Percentiles rank a stretch among this genome's conserved stretches.
Evolutionary conservation across 2,329 filamentous ascomycete genomes (phyloP).

Genomic region (Rhinocladiella similis): DNA sequence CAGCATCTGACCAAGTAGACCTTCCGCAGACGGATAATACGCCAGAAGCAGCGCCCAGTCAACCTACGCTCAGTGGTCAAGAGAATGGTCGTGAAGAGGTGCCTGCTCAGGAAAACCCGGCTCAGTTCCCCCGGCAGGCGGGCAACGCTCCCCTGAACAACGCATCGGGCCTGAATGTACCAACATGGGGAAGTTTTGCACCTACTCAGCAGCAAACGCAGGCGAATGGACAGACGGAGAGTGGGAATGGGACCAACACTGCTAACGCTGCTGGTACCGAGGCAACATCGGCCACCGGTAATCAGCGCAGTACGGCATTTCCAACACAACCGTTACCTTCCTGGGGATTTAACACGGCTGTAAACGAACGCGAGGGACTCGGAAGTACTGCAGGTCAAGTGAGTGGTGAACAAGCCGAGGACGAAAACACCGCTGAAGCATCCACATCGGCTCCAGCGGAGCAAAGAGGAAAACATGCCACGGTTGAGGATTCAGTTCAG

Average conservation of each 20-base stretch:
- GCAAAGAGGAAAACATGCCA: constrained; percentile 39
- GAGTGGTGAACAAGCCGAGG: constrained; percentile 3
- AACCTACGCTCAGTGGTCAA: too few species aligned
- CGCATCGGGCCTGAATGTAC: neutral
- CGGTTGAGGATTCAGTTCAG: constrained; percentile 41
- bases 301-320: neutral
- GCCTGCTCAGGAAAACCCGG: neutral
- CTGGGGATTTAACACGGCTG: constrained; percentile 9
- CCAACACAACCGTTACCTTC: constrained; percentile 8
- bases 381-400: constrained; percentile 1
- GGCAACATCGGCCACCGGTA: neutral
- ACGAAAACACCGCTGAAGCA: neutral
- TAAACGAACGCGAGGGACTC: neutral
- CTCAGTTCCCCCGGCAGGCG: neutral
- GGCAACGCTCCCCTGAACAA: neutral
- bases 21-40: neutral
- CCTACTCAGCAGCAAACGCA: neutral
- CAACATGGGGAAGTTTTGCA: neutral
- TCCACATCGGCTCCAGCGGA: constrained; percentile 28
- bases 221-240: neutral
- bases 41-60: neutral
- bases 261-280: neutral
- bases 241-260: neutral
- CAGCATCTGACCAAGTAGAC: neutral
- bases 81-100: too few species aligned